phyloP scores from a whole-genome alignment of 257 asterid genomes.

The Plectranthus barbatus region DNA sequence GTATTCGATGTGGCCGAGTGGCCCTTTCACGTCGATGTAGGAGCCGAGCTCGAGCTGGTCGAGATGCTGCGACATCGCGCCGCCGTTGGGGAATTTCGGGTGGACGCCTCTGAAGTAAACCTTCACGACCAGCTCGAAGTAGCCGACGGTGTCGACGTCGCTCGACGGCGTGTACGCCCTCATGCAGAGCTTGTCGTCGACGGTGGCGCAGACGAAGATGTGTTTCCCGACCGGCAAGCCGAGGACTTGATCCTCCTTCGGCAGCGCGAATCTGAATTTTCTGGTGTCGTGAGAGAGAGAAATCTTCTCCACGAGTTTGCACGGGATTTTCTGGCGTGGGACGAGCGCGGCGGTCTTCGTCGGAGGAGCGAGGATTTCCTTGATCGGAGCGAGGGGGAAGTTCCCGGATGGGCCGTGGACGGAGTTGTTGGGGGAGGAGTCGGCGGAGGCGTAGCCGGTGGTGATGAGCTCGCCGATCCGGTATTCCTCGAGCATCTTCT shows the following conservation, averaged over 20 bases:
- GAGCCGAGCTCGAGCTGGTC: slow-evolving; percentile 53
- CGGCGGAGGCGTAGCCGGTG: slow-evolving; percentile 57
- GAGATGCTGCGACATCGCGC: slow-evolving; percentile 68
- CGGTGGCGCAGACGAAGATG: slow-evolving; percentile 57
- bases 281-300: slow-evolving; percentile 73
- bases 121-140: slow-evolving; percentile 71
- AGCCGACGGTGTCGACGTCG: slow-evolving; percentile 51
- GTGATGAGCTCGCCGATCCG: slow-evolving; percentile 76
- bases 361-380: slow-evolving; percentile 25
- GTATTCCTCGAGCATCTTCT: slow-evolving; percentile 61
- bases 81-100: slow-evolving; percentile 84
- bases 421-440: slow-evolving; percentile 62
- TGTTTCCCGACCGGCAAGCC: slow-evolving; percentile 85
- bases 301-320: slow-evolving; percentile 48
- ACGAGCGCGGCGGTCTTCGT: slow-evolving; percentile 34
- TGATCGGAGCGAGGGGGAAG: slow-evolving; percentile 38
- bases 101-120: slow-evolving; percentile 59
- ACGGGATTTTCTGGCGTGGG: slow-evolving; percentile 62
- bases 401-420: slow-evolving; percentile 55
- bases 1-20: slow-evolving; percentile 88
- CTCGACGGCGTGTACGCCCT: slow-evolving; percentile 90
- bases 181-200: slow-evolving; percentile 76
- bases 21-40: slow-evolving; percentile 65
- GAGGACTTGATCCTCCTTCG: slow-evolving; percentile 54
- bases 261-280: slow-evolving; percentile 54